phyloP scores from a whole-genome alignment of 2,329 filamentous ascomycete genomes.

The Trichoderma sp. region DNA sequence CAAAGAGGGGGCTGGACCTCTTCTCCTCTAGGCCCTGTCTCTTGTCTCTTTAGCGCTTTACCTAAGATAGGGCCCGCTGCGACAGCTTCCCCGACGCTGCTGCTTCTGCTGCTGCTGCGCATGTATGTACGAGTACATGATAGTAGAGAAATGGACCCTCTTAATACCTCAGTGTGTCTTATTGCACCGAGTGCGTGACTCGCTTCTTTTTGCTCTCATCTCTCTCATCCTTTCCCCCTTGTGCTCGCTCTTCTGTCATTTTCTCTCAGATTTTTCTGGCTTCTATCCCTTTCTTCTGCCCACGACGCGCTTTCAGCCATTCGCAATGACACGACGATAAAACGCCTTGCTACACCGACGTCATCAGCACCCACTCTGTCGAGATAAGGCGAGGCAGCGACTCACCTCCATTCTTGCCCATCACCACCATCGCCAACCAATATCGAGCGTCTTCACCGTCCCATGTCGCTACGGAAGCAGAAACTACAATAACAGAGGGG shows the following conservation, averaged over 20 bases:
- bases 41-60: neutral
- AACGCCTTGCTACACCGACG: conserved; percentile 12
- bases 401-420: neutral
- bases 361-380: conserved; percentile 18
- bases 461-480: neutral
- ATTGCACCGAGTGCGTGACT: neutral
- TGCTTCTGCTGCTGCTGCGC: neutral
- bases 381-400: neutral
- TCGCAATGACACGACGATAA: conserved; percentile 1
- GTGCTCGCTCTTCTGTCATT: neutral
- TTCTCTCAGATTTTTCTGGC: neutral
- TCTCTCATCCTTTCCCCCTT: neutral
- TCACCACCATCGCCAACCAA: neutral
- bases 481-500: neutral
- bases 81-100: conserved; percentile 6
- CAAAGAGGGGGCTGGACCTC: neutral
- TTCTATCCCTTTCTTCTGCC: neutral
- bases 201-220: neutral
- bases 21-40: neutral
- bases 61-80: conserved; percentile 10
- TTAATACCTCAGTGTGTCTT: conserved; percentile 8
- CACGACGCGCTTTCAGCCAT: neutral
- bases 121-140: neutral
- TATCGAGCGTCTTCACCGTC: neutral
- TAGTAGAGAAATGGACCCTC: neutral